Evolutionary conservation across 1,139 yeast species (phyloP).

Genomic region (Keqinozyma sinolaborantium): DNA sequence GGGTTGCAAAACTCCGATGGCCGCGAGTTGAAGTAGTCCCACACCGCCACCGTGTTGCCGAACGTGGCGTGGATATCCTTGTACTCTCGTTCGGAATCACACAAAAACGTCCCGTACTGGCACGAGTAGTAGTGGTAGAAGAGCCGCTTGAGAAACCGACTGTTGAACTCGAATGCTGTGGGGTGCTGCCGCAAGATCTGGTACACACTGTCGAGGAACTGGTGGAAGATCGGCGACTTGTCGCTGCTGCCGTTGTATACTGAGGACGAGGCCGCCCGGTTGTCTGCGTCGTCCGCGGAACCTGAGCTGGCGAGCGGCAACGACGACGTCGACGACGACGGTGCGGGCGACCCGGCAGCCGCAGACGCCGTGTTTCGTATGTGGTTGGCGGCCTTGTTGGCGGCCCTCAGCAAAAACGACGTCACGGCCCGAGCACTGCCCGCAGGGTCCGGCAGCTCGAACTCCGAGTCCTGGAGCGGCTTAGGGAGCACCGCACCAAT

Average conservation of each 20-base stretch:
- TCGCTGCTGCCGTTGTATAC: conserved; percentile 39
- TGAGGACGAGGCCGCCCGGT: conserved; percentile 8
- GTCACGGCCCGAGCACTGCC: conserved; percentile 15
- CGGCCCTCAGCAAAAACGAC: conserved; percentile 38
- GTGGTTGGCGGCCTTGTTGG: conserved; percentile 24
- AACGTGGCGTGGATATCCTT: conserved; percentile 29
- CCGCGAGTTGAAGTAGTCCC: conserved; percentile 90
- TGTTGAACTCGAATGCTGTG: conserved; percentile 76
- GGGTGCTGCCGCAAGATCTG: conserved; percentile 77
- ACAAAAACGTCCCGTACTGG: conserved; percentile 89
- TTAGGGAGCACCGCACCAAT: conserved; percentile 34
- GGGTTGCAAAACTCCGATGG: conserved; percentile 65
- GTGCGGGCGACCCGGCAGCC: conserved; percentile 8
- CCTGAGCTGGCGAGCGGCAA: not conserved
- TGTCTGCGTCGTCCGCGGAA: conserved; percentile 8
- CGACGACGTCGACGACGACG: not conserved
- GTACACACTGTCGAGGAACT: conserved; percentile 84
- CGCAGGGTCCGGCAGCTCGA: conserved; percentile 10
- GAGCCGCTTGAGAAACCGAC: conserved; percentile 76
- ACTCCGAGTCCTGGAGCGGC: conserved; percentile 3
- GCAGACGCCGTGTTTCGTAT: conserved; percentile 38
- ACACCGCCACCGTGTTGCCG: conserved; percentile 67
- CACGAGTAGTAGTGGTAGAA: conserved; percentile 89
- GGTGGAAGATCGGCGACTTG: conserved; percentile 89
- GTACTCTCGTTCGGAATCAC: conserved; percentile 67